These are phyloP conservation scores for Chiua virens DNA, from an alignment of 768 basidiomycete species.

Conservation along the genomic window DNA sequence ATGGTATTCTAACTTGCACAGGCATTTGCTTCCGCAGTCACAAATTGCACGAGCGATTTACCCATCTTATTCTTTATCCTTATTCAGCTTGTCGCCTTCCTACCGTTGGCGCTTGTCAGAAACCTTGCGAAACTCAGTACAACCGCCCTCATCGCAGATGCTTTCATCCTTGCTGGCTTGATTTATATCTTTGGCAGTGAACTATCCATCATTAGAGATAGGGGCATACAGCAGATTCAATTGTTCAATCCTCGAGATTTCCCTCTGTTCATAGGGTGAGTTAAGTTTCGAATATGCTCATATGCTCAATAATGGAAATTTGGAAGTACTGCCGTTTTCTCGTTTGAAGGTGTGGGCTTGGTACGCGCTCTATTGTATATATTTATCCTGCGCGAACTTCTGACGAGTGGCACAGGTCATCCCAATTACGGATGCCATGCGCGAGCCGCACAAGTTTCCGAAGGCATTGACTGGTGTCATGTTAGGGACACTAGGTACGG, in stretches of 20 bases:
- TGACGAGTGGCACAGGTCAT: slow-evolving; percentile 57
- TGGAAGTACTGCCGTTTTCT: slow-evolving; percentile 90
- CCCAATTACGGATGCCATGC: slow-evolving; percentile 97
- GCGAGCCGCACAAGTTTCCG: slow-evolving; percentile 92
- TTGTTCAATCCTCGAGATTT: slow-evolving; percentile 90
- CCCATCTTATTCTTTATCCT: slow-evolving; percentile 81
- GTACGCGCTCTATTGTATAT: slow-evolving; percentile 46
- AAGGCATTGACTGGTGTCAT: slow-evolving; percentile 86
- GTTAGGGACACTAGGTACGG: slow-evolving; percentile 72
- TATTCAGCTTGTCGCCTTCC: slow-evolving; percentile 79
- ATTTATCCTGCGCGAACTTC: too few relatives aligned
- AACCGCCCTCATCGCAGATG: slow-evolving; percentile 91
- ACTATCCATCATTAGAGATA: slow-evolving; percentile 57
- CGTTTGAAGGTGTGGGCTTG: slow-evolving; percentile 96
- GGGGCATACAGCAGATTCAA: slow-evolving; percentile 76
- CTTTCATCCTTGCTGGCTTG: slow-evolving; percentile 87
- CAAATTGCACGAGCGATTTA: slow-evolving; percentile 66
- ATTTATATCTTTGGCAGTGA: slow-evolving; percentile 91
- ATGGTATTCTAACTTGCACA: slow-evolving; percentile 31
- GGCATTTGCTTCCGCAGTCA: slow-evolving; percentile 81
- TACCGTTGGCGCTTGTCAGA: slow-evolving; percentile 86
- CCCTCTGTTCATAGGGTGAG: slow-evolving; percentile 88
- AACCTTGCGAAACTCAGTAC: slow-evolving; percentile 94
- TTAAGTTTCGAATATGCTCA: slow-evolving; percentile 2
- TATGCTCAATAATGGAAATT: slow-evolving; percentile 2